Evolutionary conservation across 805 yeast genomes (phyloP).

Genomic region (Saturnispora diversa): DNA sequence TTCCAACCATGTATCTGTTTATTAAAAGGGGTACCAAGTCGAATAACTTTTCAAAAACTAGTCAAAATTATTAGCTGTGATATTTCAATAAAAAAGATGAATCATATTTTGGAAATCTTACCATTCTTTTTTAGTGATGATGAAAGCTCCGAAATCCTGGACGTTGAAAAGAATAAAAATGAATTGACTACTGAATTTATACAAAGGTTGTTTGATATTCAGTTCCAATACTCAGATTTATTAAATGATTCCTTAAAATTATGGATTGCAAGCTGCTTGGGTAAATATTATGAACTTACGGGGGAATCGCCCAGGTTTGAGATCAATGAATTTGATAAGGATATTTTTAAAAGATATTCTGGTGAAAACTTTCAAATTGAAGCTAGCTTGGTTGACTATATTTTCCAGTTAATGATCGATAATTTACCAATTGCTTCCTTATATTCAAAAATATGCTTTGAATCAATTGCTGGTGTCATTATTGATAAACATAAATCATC

Average conservation of each 20-base stretch:
- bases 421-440: conserved; percentile 16
- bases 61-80: background rate
- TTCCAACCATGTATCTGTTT: conserved; percentile 2
- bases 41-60: background rate
- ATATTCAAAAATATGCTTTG: conserved; percentile 27
- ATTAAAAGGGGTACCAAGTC: background rate
- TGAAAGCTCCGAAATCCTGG: background rate
- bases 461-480: conserved; percentile 35
- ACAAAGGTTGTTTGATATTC: conserved; percentile 19
- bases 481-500: conserved; percentile 23
- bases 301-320: conserved; percentile 21
- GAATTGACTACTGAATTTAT: conserved; percentile 9
- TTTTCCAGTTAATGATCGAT: conserved; percentile 25
- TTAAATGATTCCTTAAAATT: conserved; percentile 17
- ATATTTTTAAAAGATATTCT: conserved; percentile 12
- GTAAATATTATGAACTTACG: conserved; percentile 21
- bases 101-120: background rate
- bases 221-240: conserved; percentile 4
- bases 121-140: conserved; percentile 2
- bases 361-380: conserved; percentile 16
- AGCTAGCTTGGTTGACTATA: conserved; percentile 22
- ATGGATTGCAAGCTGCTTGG: conserved; percentile 30
- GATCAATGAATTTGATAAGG: conserved; percentile 17
- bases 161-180: background rate
- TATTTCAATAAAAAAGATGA: background rate